Evolutionary conservation across 768 basidiomycete genomes (phyloP).

Genomic region (Leccinum disarticulatum): DNA sequence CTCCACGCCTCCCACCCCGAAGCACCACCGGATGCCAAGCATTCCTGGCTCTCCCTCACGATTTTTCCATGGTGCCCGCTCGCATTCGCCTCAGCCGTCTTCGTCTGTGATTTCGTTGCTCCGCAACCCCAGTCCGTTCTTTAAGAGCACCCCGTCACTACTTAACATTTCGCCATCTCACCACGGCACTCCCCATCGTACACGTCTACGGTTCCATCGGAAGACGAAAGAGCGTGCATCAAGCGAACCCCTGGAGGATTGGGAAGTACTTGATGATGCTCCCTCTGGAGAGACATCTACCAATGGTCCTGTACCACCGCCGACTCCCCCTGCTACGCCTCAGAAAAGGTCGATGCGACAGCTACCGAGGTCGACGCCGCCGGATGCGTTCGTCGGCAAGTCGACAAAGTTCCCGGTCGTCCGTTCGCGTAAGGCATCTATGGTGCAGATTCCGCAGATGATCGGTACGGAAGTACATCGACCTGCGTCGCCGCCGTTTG

Average conservation of each 20-base stretch:
- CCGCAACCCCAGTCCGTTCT: conserved; percentile 36
- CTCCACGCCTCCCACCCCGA: conserved; percentile 34
- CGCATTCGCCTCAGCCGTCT: conserved; percentile 35
- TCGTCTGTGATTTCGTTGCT: conserved; percentile 35
- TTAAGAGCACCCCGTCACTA: conserved; percentile 35
- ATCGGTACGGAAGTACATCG: conserved; percentile 17
- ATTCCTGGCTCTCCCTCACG: conserved; percentile 33
- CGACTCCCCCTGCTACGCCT: conserved; percentile 23
- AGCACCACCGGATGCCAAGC: conserved; percentile 31
- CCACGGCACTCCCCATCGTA: conserved; percentile 29
- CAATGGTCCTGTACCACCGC: conserved; percentile 23
- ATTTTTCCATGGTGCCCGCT: conserved; percentile 29
- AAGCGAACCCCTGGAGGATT: conserved; percentile 34
- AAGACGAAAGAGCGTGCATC: conserved; percentile 36
- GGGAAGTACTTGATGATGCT: conserved; percentile 33
- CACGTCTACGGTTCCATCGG: conserved; percentile 34
- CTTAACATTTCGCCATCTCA: conserved; percentile 33
- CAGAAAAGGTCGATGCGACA: conserved; percentile 18
- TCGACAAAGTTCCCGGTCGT: conserved; percentile 11
- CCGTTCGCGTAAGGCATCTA: conserved; percentile 27
- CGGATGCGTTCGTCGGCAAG: conserved; percentile 18
- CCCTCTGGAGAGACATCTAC: conserved; percentile 27
- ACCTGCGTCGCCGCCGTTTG: conserved; percentile 36
- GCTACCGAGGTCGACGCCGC: conserved; percentile 8
- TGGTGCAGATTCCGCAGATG: conserved; percentile 24